Conservation (phyloP, 257 asterid species). For the Eucommia ulmoides region DNA sequence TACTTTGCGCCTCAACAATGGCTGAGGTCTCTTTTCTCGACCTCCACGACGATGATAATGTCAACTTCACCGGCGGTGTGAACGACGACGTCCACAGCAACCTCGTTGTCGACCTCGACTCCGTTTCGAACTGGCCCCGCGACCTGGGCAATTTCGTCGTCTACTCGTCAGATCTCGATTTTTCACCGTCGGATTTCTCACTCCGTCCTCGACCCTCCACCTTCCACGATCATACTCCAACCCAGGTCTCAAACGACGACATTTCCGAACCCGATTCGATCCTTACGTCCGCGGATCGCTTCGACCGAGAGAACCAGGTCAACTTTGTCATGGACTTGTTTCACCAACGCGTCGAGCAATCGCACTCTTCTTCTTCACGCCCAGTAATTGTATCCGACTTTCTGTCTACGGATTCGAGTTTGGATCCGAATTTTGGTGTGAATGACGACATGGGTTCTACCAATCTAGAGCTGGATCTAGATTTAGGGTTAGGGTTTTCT, state of each 20-base stretch:
- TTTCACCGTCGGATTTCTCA: constrained; percentile 1
- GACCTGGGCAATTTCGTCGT: constrained; percentile 18
- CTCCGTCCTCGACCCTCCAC: constrained; percentile 9
- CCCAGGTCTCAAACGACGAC: constrained; percentile 6
- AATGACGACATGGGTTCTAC: constrained; percentile 12
- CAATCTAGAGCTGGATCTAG: constrained; percentile 19
- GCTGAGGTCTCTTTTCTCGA: constrained; percentile 15
- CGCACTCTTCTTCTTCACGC: constrained; percentile 11
- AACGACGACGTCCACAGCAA: constrained; percentile 2
- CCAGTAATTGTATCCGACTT: constrained; percentile 11
- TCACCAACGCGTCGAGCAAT: constrained; percentile 29
- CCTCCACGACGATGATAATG: constrained; percentile 13
- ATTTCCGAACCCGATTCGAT: constrained; percentile 13
- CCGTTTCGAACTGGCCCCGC: constrained; percentile 16
- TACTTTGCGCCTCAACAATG: constrained; percentile 3
- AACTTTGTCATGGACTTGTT: constrained; percentile 30
- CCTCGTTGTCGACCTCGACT: constrained; percentile 1
- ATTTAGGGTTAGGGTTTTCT: constrained; percentile 16
- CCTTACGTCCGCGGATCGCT: constrained; percentile 11
- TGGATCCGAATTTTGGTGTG: constrained; percentile 11
- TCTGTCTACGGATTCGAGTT: constrained; percentile 6
- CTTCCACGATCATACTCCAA: background rate
- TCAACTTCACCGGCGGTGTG: constrained; percentile 5
- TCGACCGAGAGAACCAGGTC: constrained; percentile 20
- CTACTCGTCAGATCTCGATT: constrained; percentile 17